Evolutionary conservation across 345 rosid genomes (phyloP).

Genomic region (Trapa bicornis): DNA sequence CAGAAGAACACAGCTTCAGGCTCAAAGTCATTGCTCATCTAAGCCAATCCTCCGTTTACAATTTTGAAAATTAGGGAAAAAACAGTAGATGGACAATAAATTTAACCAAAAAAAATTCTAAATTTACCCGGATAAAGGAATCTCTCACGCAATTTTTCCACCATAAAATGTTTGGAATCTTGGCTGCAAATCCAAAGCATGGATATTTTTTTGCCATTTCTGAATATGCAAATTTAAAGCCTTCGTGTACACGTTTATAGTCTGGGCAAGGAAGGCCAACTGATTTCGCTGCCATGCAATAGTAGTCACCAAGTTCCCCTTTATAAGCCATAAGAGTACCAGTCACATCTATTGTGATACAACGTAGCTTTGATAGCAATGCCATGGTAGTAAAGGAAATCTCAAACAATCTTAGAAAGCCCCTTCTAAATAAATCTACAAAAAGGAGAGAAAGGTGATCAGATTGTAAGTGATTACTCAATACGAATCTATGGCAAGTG

Average conservation of each 20-base stretch:
- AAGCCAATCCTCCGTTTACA: background rate
- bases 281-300: slow-evolving; percentile 98
- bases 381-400: slow-evolving; percentile 31
- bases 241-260: slow-evolving; percentile 79
- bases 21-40: background rate
- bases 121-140: slow-evolving; percentile 63
- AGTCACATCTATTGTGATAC: slow-evolving; percentile 91
- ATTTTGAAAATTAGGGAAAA: background rate
- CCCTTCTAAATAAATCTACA: background rate
- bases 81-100: background rate
- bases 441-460: background rate
- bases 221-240: slow-evolving; percentile 78
- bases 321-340: slow-evolving; percentile 94
- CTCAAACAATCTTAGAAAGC: slow-evolving; percentile 4
- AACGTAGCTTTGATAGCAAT: slow-evolving; percentile 52
- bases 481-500: background rate
- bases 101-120: background rate
- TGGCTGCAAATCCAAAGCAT: slow-evolving; percentile 73
- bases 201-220: slow-evolving; percentile 86
- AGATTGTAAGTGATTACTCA: background rate
- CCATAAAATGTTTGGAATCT: slow-evolving; percentile 86
- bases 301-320: slow-evolving; percentile 98
- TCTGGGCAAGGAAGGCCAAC: slow-evolving; percentile 89
- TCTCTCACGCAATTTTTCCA: slow-evolving; percentile 86
- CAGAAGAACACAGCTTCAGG: background rate